Evolutionary conservation across 176 grass and related monocot genomes (phyloP).

Genomic region (Eremochloa ophiuroides): DNA sequence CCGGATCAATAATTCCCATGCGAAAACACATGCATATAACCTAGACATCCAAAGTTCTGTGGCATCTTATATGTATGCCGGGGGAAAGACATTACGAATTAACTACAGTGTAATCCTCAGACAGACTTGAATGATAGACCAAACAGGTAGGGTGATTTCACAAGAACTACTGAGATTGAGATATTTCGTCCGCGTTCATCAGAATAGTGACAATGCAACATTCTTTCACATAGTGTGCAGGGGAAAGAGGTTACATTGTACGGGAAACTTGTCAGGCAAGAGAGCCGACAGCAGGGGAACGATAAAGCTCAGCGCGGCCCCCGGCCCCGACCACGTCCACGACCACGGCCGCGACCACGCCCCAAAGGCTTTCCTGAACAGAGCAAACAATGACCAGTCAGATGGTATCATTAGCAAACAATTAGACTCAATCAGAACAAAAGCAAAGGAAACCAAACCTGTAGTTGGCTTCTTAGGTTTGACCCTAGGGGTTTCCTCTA

Average conservation of each 20-base stretch:
- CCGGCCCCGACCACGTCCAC: conserved; percentile 72
- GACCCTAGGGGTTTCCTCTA: conserved; percentile 84
- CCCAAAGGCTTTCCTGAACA: conserved; percentile 69
- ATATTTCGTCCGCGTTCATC: conserved; percentile 7
- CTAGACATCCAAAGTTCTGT: neutral
- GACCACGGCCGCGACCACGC: conserved; percentile 71
- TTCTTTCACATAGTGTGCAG: conserved; percentile 6
- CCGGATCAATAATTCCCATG: neutral
- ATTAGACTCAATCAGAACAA: neutral
- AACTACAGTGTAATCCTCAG: conserved; percentile 24
- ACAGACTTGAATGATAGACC: neutral
- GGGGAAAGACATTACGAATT: neutral
- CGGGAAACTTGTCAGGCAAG: neutral
- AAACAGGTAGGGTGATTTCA: conserved; percentile 18
- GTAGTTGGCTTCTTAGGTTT: conserved; percentile 82
- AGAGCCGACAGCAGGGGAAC: conserved; percentile 19
- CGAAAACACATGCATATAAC: conserved; percentile 9
- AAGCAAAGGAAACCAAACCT: conserved; percentile 29
- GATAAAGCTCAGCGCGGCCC: conserved; percentile 37
- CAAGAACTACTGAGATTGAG: conserved; percentile 22
- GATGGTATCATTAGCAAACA: neutral
- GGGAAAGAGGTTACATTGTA: conserved; percentile 26
- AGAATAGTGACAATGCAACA: conserved; percentile 27
- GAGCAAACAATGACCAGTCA: neutral
- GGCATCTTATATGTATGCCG: neutral